Conservation (phyloP, 495 filamentous ascomycete genomes). For the Penicillium lagena region DNA sequence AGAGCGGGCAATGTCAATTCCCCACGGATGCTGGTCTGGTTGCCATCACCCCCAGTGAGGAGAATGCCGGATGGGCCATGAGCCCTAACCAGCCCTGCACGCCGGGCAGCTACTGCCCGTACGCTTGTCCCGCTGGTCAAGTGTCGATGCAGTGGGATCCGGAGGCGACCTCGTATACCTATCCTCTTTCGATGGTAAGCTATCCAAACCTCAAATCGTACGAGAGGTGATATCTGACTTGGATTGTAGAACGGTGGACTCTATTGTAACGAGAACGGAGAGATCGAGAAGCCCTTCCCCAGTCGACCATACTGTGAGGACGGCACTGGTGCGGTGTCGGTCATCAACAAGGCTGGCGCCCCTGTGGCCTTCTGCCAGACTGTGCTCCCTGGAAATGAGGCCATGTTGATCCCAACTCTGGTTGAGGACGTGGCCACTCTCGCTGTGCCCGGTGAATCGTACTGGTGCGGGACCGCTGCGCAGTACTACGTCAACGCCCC, state of each 20-base stretch:
- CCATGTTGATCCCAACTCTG: slow-evolving; percentile 77
- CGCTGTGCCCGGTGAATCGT: slow-evolving; percentile 63
- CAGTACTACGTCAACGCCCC: slow-evolving; percentile 83
- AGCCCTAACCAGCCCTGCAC: slow-evolving; percentile 67
- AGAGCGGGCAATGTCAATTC: slow-evolving; percentile 54
- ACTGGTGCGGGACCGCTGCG: slow-evolving; percentile 69
- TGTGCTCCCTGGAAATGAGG: slow-evolving; percentile 78
- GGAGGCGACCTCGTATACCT: slow-evolving; percentile 57
- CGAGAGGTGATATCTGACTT: too few species aligned
- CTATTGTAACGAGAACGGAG: slow-evolving; percentile 62
- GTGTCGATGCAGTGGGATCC: slow-evolving; percentile 79
- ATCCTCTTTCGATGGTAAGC: slow-evolving; percentile 70
- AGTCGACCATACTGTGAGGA: slow-evolving; percentile 64
- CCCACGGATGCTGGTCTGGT: slow-evolving; percentile 64
- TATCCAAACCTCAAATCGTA: slow-evolving; percentile 13
- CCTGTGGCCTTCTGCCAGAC: slow-evolving; percentile 76
- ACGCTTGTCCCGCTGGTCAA: slow-evolving; percentile 70
- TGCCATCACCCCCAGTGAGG: slow-evolving; percentile 52
- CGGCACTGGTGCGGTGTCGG: slow-evolving; percentile 58
- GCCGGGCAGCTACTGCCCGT: slow-evolving; percentile 68
- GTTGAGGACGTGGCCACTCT: slow-evolving; percentile 48
- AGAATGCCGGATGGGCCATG: slow-evolving; percentile 80
- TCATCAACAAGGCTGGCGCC: slow-evolving; percentile 55
- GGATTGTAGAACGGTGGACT: slow-evolving; percentile 62
- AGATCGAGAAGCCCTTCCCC: slow-evolving; percentile 66